Percentiles rank a stretch among this genome's conserved stretches.
Evolutionary conservation across 805 yeast genomes (phyloP).

Genomic region (Metschnikowia sp.): DNA sequence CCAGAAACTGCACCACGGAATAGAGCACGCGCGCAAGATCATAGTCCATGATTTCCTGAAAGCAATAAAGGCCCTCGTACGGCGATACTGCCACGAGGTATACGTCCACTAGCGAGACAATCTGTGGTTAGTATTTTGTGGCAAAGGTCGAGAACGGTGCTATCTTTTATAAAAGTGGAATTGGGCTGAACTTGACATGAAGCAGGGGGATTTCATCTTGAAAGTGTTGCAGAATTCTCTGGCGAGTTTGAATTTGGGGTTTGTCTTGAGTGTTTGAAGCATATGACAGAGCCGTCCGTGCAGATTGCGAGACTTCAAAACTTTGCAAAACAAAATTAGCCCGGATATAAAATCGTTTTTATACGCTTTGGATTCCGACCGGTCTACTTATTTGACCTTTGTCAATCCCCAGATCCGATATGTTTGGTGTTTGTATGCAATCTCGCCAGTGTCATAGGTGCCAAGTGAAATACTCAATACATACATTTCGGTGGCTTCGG

Average conservation of each 20-base stretch:
- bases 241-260: too few relatives aligned
- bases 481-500: conserved; percentile 76
- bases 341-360: neutral
- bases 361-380: too few relatives aligned
- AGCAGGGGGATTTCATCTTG: too few relatives aligned
- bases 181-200: too few relatives aligned
- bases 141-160: too few relatives aligned
- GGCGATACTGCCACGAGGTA: conserved; percentile 66
- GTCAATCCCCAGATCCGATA: too few relatives aligned
- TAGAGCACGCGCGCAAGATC: conserved; percentile 82
- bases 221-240: too few relatives aligned
- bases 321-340: neutral
- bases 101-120: conserved; percentile 68
- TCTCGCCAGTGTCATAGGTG: too few relatives aligned
- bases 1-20: conserved; percentile 73
- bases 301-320: neutral
- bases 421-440: too few relatives aligned
- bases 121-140: conserved; percentile 32
- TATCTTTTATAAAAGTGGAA: too few relatives aligned
- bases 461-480: conserved; percentile 8
- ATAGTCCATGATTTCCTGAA: conserved; percentile 79
- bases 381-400: too few relatives aligned
- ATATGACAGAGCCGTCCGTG: neutral
- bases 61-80: conserved; percentile 84
- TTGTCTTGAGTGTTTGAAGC: neutral